phyloP scores from a whole-genome alignment of 2,329 filamentous ascomycete genomes.

The Fusarium papillatum region DNA sequence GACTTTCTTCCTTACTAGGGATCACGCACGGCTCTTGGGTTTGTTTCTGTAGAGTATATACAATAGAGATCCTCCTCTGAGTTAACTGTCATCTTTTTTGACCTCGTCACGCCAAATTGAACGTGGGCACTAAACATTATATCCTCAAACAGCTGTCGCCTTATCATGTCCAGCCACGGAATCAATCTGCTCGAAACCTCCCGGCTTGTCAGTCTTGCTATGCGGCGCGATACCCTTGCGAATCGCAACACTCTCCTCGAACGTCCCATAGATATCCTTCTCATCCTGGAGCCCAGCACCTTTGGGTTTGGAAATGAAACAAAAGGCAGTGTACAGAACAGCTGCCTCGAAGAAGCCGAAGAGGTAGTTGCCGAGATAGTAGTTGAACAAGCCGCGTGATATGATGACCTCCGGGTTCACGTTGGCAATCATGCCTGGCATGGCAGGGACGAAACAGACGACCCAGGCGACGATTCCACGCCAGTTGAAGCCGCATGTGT shows the following conservation, averaged over 20 bases:
- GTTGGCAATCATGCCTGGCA: conserved; percentile 2
- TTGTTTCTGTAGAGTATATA: too few species aligned
- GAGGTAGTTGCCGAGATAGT: background rate
- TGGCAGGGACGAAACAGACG: background rate
- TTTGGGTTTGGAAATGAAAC: background rate
- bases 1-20: conserved; percentile 27
- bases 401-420: background rate
- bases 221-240: background rate
- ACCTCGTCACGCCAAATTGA: too few species aligned
- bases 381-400: background rate
- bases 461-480: background rate
- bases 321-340: background rate
- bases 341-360: background rate
- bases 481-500: background rate
- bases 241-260: background rate
- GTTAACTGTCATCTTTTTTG: too few species aligned
- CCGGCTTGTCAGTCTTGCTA: background rate
- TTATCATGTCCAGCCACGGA: background rate
- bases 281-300: background rate
- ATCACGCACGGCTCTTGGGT: too few species aligned
- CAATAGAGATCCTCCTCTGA: too few species aligned
- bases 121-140: background rate
- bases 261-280: background rate
- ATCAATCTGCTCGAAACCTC: background rate
- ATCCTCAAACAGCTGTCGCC: background rate